Evolutionary conservation across 1,139 yeast genomes (phyloP), one percentile per base, ranked within the genome.

Genomic region (Arxiozyma bovina): DNA sequence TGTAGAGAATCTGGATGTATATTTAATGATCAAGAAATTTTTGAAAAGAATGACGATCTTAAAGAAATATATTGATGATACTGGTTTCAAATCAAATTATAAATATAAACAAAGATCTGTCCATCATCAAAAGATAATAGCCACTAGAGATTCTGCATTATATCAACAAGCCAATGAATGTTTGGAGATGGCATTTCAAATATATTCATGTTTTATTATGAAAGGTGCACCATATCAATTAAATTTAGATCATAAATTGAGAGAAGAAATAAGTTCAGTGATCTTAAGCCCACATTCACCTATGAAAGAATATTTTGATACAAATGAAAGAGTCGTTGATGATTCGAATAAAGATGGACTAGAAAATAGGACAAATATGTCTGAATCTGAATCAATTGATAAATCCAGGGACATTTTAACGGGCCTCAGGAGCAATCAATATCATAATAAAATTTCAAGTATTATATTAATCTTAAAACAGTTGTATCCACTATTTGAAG

Each of bases 1-100:
- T 66, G 78, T 77, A 4, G 98, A 91, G 65, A 89, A 88, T 61
- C 70, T 89, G 22, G 83, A 83, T 60, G 90, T 87, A 17, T 87
- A 82, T 65, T 69, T 77, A 48, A 87, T 82, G 55, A 74, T 87
- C 50, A 72, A 73, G 48, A 75, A 76, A 48, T 79, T 73, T 55
- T 65, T 68, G 45, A 73, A 70, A 60, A 72, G 69, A 60, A 69
- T 74, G 69, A 61, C 62, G 4, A 63, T 69, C 7, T 62, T 76
- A 53, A 73, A 70, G 54, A 73, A 68, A 27, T 54, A 63, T 45
- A 60, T 66, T 42, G 69, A 67, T 12, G 60, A 67, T 6, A 63
- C 62, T 42, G 55, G 61, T 34, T 34, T 34, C 8, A 27, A 27
- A 27, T 2, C 30, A 45, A 27, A 49, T 54, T n/a, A 38, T 5